Evolutionary conservation across 371 early-diverging fungal species (phyloP).

Genomic region (Mortierella sp.): DNA sequence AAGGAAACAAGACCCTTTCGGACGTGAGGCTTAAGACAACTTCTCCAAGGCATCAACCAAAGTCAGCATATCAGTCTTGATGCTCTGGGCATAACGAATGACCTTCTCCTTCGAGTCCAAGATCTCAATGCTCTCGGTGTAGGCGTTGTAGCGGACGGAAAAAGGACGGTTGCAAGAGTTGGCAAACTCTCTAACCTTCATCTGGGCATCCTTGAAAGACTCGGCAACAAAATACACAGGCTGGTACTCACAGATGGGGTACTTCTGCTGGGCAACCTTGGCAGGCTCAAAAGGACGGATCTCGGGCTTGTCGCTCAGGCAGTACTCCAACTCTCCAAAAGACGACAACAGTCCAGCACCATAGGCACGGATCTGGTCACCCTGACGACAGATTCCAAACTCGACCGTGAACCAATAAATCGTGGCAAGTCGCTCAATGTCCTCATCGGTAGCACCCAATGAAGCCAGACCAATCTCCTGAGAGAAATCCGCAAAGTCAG

Average conservation of each 20-base stretch:
- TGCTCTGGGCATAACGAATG: slow-evolving; percentile 80
- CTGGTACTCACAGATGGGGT: slow-evolving; percentile 96
- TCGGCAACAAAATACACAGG: slow-evolving; percentile 97
- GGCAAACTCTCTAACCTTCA: slow-evolving; percentile 92
- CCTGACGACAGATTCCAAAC: slow-evolving; percentile 94
- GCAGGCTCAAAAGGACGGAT: slow-evolving; percentile 87
- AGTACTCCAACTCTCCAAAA: slow-evolving; percentile 96
- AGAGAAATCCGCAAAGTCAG: slow-evolving; percentile 96
- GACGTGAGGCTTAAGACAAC: slow-evolving; percentile 29
- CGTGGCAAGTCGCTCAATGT: slow-evolving; percentile 90
- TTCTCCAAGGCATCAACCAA: slow-evolving; percentile 78
- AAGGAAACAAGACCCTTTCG: neutral
- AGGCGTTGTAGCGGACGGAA: slow-evolving; percentile 92
- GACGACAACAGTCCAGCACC: slow-evolving; percentile 96
- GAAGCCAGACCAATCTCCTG: slow-evolving; percentile 97
- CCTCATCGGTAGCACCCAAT: slow-evolving; percentile 94
- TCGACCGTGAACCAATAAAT: slow-evolving; percentile 97
- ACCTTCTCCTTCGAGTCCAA: slow-evolving; percentile 88
- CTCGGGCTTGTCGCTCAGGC: slow-evolving; percentile 86
- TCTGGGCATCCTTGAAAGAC: slow-evolving; percentile 93
- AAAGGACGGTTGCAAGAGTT: slow-evolving; percentile 85
- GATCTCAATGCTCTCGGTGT: slow-evolving; percentile 92
- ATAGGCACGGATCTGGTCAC: slow-evolving; percentile 85
- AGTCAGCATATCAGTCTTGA: slow-evolving; percentile 81
- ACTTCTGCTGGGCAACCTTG: slow-evolving; percentile 84